Percentiles rank a stretch among this genome's conserved stretches.
phyloP scores from a whole-genome alignment of 2,329 filamentous ascomycete genomes.

The Lasiodiplodia sp. region DNA sequence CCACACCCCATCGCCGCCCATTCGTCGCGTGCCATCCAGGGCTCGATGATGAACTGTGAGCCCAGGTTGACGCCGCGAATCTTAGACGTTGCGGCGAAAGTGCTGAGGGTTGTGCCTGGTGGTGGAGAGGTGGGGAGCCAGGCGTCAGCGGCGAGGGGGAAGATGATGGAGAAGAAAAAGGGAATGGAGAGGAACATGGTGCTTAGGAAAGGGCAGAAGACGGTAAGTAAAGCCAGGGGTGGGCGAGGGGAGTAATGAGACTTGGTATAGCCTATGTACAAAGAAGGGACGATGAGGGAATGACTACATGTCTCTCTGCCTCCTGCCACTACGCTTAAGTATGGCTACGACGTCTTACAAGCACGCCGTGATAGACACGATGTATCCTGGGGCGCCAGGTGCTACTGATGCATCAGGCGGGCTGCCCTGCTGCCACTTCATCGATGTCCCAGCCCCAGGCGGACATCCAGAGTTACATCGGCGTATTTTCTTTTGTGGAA shows the following conservation, averaged over 20 bases:
- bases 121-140: constrained; percentile 24
- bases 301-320: no score
- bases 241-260: background rate
- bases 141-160: constrained; percentile 1
- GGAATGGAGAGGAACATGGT: background rate
- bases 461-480: background rate
- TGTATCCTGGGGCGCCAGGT: background rate
- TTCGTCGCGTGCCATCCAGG: constrained; percentile 58
- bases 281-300: background rate
- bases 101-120: background rate
- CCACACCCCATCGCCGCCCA: constrained; percentile 60
- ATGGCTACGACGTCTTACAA: background rate
- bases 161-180: background rate
- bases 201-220: background rate
- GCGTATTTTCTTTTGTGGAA: background rate
- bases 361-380: background rate
- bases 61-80: constrained; percentile 65
- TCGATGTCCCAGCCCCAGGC: background rate
- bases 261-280: background rate
- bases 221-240: no score
- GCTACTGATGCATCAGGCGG: background rate
- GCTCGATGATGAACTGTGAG: constrained; percentile 61
- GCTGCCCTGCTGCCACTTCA: background rate
- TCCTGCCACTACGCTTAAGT: background rate
- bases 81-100: constrained; percentile 40